These are phyloP conservation scores for Penicillium sp. DNA, from an alignment of 2,329 filamentous ascomycete species.

Conservation along the genomic window DNA sequence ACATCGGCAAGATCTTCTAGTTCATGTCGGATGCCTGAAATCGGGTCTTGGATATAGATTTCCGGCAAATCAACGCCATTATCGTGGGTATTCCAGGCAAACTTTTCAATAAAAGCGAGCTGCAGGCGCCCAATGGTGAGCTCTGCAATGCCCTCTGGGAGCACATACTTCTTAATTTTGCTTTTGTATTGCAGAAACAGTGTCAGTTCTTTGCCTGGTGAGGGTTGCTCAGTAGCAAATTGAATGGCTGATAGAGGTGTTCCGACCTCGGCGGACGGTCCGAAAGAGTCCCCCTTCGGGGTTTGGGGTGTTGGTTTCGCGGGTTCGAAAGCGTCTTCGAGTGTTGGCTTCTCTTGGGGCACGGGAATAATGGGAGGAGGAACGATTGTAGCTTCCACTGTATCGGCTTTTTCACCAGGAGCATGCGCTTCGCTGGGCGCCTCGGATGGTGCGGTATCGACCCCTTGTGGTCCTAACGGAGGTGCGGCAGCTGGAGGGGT, in stretches of 20 bases:
- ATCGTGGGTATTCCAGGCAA: slow-evolving; percentile 95
- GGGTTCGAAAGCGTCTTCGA: slow-evolving; percentile 32
- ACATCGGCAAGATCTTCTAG: slow-evolving; percentile 86
- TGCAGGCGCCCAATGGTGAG: slow-evolving; percentile 81
- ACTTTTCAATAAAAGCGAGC: slow-evolving; percentile 96
- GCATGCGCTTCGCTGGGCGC: slow-evolving; percentile 36
- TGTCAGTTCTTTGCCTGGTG: slow-evolving; percentile 76
- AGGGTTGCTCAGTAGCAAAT: slow-evolving; percentile 53
- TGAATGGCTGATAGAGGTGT: slow-evolving; percentile 44
- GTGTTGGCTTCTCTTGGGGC: slow-evolving; percentile 28
- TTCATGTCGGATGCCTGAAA: slow-evolving; percentile 94
- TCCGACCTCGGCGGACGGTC: slow-evolving; percentile 16
- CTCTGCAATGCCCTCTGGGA: slow-evolving; percentile 73
- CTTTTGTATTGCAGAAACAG: slow-evolving; percentile 93
- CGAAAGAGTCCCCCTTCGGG: slow-evolving; percentile 19
- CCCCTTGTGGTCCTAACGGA: slow-evolving; percentile 9
- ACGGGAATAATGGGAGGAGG: slow-evolving; percentile 50
- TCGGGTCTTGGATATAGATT: slow-evolving; percentile 92
- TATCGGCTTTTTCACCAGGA: slow-evolving; percentile 22
- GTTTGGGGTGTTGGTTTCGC: slow-evolving; percentile 25
- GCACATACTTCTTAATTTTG: slow-evolving; percentile 90
- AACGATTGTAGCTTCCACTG: slow-evolving; percentile 38
- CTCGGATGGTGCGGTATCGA: slow-evolving; percentile 39
- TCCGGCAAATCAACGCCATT: slow-evolving; percentile 89
- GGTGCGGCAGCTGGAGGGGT: slow-evolving; percentile 30